phyloP scores from a whole-genome alignment of 768 basidiomycete species.

The Leccinum pellstonianum region DNA sequence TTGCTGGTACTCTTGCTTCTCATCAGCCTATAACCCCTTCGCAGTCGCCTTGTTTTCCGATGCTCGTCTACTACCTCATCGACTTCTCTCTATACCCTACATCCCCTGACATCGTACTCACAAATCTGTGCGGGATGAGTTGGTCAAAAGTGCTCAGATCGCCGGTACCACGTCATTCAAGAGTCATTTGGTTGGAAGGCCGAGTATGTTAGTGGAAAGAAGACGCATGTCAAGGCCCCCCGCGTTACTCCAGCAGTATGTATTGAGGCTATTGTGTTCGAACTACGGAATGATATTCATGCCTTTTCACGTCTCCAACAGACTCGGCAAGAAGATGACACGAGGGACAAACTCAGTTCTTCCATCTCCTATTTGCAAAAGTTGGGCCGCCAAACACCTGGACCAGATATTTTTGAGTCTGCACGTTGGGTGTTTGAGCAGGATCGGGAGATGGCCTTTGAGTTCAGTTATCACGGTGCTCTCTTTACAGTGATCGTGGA shows the following conservation, averaged over 20 bases:
- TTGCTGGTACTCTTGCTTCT: slow-evolving; percentile 69
- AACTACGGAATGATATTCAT: background rate
- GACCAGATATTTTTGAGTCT: slow-evolving; percentile 73
- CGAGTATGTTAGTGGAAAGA: slow-evolving; percentile 86
- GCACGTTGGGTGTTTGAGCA: slow-evolving; percentile 84
- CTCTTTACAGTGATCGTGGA: background rate
- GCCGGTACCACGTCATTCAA: slow-evolving; percentile 96
- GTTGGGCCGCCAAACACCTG: slow-evolving; percentile 75
- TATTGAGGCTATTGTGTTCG: background rate
- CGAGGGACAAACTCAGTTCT: slow-evolving; percentile 75
- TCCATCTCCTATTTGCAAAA: slow-evolving; percentile 91
- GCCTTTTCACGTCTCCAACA: slow-evolving; percentile 30
- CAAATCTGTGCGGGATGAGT: slow-evolving; percentile 72
- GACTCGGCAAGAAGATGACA: slow-evolving; percentile 76
- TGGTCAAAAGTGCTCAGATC: slow-evolving; percentile 87
- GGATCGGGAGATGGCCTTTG: slow-evolving; percentile 70
- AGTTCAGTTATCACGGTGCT: slow-evolving; percentile 43
- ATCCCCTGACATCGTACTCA: slow-evolving; percentile 61
- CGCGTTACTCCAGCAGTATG: slow-evolving; percentile 79
- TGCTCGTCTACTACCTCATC: slow-evolving; percentile 68
- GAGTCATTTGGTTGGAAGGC: slow-evolving; percentile 79
- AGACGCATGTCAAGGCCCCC: slow-evolving; percentile 91
- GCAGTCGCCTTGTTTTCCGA: slow-evolving; percentile 60
- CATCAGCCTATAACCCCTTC: slow-evolving; percentile 61
- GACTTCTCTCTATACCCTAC: slow-evolving; percentile 74